Conservation (phyloP, 2,329 filamentous ascomycete species). For the Stachybotrys chlorohalonatus region DNA sequence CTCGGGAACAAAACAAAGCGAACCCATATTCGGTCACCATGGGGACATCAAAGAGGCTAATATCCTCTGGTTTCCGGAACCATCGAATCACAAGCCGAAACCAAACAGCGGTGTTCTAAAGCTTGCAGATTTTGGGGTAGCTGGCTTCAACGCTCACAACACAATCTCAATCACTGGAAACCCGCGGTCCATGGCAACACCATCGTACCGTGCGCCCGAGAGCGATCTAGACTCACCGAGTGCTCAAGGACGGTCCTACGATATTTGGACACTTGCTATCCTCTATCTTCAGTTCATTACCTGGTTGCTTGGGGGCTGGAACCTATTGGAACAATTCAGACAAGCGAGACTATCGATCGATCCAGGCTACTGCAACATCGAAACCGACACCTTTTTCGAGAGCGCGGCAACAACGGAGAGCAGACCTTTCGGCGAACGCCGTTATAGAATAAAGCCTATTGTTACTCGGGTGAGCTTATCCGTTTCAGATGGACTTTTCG, state of each 20-base stretch:
- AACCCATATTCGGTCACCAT: background rate
- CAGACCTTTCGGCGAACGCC: background rate
- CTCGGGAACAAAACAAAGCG: background rate
- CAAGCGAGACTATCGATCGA: background rate
- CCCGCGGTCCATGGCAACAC: background rate
- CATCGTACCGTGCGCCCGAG: background rate
- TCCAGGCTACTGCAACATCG: background rate
- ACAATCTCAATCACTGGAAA: background rate
- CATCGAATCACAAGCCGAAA: background rate
- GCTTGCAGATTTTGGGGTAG: background rate
- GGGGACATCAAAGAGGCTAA: background rate
- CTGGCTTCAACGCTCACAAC: background rate
- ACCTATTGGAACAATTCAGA: background rate
- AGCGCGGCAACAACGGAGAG: background rate
- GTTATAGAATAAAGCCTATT: background rate
- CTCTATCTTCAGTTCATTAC: background rate
- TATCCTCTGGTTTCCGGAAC: background rate
- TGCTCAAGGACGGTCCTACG: background rate
- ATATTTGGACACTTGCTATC: background rate
- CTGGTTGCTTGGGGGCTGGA: background rate
- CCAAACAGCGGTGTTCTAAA: background rate
- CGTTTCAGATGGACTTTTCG: background rate
- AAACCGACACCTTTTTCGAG: background rate
- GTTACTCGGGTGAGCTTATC: background rate
- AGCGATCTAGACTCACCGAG: background rate